Evolutionary conservation across 2,329 filamentous ascomycete species (phyloP).

Genomic region (Plectosphaerella cucumerina): DNA sequence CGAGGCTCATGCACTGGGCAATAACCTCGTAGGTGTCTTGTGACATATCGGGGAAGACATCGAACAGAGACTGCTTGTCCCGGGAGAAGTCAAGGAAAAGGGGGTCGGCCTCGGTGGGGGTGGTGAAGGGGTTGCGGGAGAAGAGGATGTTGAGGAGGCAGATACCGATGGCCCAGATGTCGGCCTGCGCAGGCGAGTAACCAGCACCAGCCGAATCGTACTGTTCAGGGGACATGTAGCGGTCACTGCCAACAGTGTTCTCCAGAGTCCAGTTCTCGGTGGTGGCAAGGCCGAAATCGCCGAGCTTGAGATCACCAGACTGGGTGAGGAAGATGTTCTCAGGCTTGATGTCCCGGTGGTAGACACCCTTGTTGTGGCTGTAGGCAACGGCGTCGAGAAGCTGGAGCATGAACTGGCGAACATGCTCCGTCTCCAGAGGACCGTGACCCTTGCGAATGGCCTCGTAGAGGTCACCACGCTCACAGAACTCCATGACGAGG

Average conservation of each 20-base stretch:
- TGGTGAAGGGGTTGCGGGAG: conserved; percentile 92
- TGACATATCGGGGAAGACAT: conserved; percentile 98
- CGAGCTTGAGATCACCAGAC: conserved; percentile 87
- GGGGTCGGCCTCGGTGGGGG: conserved; percentile 83
- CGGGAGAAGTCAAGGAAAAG: conserved; percentile 90
- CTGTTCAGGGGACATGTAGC: conserved; percentile 99
- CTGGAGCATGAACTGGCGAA: conserved; percentile 95
- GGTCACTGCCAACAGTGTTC: conserved; percentile 91
- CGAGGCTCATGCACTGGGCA: conserved; percentile 82
- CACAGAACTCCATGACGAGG: conserved; percentile 91
- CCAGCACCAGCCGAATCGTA: conserved; percentile 84
- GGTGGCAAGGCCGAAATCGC: conserved; percentile 92
- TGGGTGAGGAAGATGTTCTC: conserved; percentile 97
- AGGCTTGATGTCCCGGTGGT: conserved; percentile 97
- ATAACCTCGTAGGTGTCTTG: conserved; percentile 96
- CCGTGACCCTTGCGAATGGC: conserved; percentile 87
- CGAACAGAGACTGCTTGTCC: conserved; percentile 93
- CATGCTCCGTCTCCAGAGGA: conserved; percentile 91
- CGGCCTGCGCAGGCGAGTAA: conserved; percentile 89
- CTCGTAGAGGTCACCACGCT: conserved; percentile 94
- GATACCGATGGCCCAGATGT: conserved; percentile 96
- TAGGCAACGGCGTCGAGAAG: conserved; percentile 85
- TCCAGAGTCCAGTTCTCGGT: conserved; percentile 88
- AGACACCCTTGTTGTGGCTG: conserved; percentile 87
- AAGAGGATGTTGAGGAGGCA: conserved; percentile 96